Base-by-base conservation (phyloP, 192 early-diverging fungal species). In the Jimgerdemannia lactiflua region DNA sequence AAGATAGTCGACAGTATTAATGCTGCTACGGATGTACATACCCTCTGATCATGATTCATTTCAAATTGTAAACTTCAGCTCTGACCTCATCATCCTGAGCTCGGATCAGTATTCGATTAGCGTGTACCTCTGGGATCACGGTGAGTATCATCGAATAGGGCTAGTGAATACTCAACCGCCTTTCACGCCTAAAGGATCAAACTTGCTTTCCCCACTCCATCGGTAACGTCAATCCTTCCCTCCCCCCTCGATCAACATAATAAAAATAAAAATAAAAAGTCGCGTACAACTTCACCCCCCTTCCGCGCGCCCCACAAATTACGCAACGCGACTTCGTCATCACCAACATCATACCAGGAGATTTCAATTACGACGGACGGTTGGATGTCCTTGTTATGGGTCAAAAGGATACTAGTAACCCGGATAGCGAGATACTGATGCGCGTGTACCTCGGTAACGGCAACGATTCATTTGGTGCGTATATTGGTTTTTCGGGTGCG, bases 311-410 rank as follows among this genome's bases (percentile, higher is more conserved):
- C 44, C 75, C 71, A 39, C 72, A 77, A 8, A 82, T 82, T 54
- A 43, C 78, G 1, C 72, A 75, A 9, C 72, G 71, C 40, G 79
- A 79, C 4, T 77, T 89, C 63, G 74, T 87, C 3, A 90, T 92
- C 59, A 91, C 87, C 70, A 95, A 94, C 74, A 87, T 95, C 39
- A 83, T 96, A 14, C 90, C 94, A 3, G 94, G 92, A 59, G 96
- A 98, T 78, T 98, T 89, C 69, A 92, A 97, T 75, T 91, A 93
- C 77, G 96, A 98, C 79, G 96, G 95, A 4, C 84, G 91, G 18
- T 76, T 96, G 66, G 96, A 98, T 83, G 66, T 97, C 4, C 81
- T 98, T 9, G 78, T 96, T 8, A 92, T 95, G 91, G 91, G 90
- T 39, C 85, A 85, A 74, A 67, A 75, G 44, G 76, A 81, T 59